These are phyloP conservation scores for Uronychia setigera DNA, from an alignment of 73 alveolate genomes.

Conservation along the genomic window DNA sequence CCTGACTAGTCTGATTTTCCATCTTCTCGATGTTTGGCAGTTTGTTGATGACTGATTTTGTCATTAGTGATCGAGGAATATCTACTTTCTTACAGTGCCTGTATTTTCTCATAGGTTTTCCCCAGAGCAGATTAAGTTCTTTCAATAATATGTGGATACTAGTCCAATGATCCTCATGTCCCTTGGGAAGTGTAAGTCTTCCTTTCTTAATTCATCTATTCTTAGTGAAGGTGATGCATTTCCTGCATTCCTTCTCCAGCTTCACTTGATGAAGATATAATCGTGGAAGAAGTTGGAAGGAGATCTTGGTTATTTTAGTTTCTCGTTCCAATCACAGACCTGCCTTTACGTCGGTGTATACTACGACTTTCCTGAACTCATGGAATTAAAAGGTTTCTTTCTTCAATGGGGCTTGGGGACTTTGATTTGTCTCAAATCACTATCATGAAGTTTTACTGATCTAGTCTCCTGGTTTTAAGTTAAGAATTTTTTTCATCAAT, in stretches of 20 bases:
- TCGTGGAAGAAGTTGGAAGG: background rate
- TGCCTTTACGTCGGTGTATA: background rate
- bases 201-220: background rate
- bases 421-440: background rate
- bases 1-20: background rate
- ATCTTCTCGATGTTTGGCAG: no score
- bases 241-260: no score
- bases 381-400: background rate
- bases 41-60: no score
- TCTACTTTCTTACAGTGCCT: no score
- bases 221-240: background rate
- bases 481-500: no score
- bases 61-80: no score
- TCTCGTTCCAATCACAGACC: background rate
- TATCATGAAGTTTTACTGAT: background rate
- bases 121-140: no score
- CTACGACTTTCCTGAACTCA: background rate
- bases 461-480: background rate
- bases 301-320: background rate
- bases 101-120: no score
- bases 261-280: slow-evolving; percentile 1
- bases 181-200: background rate
- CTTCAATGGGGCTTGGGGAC: background rate
- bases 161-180: background rate
- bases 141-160: no score